Base-by-base conservation (phyloP, 202 grass and related monocot species). In the Schoenoplectus triqueter region DNA sequence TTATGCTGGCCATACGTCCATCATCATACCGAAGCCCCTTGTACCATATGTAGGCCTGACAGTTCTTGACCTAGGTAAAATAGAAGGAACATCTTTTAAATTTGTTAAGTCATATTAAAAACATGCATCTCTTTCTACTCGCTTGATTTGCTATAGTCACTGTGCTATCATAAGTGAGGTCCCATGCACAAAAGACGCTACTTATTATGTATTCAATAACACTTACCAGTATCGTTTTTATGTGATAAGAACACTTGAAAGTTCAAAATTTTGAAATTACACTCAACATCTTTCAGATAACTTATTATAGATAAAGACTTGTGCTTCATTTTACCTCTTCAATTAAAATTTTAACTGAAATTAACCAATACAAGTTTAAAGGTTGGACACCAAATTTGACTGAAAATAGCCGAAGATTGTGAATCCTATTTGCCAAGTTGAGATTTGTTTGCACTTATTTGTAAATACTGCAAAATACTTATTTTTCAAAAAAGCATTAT, bases 1-100 rank as follows among this genome's bases (percentile, higher is more conserved):
- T 40, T 99, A 99, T 91, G 90, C 96, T 89, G 96, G 96, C 87
- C 93, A 94, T 65, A 99, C 96, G 88, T 88, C 88, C 60, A 94
- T 99, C 54, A 92, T 87, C 73, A 89, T 99, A 87, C 93, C 96
- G 62, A 99, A 99, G 86, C 96, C 96, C 72, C 86, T 99, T 80
- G 65, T 91, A 60, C 78, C 82, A 6, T 99, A 94, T 89, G 84
- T 99, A 82, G 96, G 93, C 64, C 65, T 88, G 80, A 82, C 90
- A 80, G 89, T 99, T 94, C 81, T 99, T 46, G 91, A 99, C 69
- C 83, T 99, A 87, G 96, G 96, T 99, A 90, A 85, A 40, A 6
- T 82, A 41, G 1, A 62, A 55, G 10, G 0, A 9, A 20, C 74
- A 70, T 84, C 69, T 85, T 68, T 9, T 31, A 31, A 31, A 84